phyloP scores from a whole-genome alignment of 805 yeast genomes.

The Saccharomycopsis olivae region DNA sequence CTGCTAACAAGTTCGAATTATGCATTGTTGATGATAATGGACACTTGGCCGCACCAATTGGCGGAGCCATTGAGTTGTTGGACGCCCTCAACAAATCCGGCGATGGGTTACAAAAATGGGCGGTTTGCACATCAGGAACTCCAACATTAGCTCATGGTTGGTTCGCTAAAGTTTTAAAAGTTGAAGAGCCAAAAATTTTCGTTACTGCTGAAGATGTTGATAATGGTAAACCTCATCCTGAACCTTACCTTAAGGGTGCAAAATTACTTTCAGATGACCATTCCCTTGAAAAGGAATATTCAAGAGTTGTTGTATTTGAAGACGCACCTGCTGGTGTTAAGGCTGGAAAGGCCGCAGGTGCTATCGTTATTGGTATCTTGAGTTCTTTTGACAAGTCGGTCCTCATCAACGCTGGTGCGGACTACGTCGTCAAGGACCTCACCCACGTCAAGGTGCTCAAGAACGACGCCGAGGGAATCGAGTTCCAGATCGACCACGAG shows the following conservation, averaged over 20 bases:
- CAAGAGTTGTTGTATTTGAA: constrained; percentile 60
- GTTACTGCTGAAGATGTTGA: constrained; percentile 74
- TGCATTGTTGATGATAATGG: constrained; percentile 65
- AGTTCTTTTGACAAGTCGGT: constrained; percentile 60
- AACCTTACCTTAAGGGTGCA: constrained; percentile 57
- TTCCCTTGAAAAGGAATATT: constrained; percentile 27
- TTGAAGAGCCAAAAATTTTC: constrained; percentile 59
- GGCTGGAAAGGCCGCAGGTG: constrained; percentile 80
- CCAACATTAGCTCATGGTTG: constrained; percentile 67
- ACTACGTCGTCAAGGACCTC: constrained; percentile 69
- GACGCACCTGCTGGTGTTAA: constrained; percentile 84
- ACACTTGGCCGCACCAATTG: constrained; percentile 60
- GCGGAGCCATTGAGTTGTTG: constrained; percentile 61
- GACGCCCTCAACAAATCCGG: constrained; percentile 32
- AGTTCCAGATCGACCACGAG: constrained; percentile 8
- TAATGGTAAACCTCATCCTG: constrained; percentile 80
- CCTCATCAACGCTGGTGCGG: constrained; percentile 70
- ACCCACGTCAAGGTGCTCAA: constrained; percentile 47
- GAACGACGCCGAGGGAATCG: constrained; percentile 32
- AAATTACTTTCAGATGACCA: constrained; percentile 26
- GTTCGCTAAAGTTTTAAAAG: constrained; percentile 50
- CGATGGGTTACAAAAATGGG: constrained; percentile 48
- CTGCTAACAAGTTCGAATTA: constrained; percentile 57
- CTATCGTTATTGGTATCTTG: constrained; percentile 73
- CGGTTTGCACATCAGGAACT: constrained; percentile 81